These are phyloP conservation scores for Hypomontagnella submonticulosa DNA, from an alignment of 495 filamentous ascomycete genomes.

Conservation along the genomic window DNA sequence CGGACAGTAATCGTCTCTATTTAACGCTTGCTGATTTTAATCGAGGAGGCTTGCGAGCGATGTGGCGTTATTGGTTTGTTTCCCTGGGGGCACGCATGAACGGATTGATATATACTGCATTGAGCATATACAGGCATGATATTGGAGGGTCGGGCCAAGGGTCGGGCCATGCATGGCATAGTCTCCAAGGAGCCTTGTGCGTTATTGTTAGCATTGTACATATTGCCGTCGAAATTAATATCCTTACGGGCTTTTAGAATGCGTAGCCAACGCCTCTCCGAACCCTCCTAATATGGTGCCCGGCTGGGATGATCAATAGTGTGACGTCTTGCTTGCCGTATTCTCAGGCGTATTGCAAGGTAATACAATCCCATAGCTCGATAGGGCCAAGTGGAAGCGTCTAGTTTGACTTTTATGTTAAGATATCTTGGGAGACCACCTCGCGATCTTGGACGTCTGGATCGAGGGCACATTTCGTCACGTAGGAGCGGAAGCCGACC, in stretches of 20 bases:
- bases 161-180: too few relatives aligned
- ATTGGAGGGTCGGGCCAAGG: not conserved
- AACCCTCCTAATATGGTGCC: too few relatives aligned
- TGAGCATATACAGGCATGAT: not conserved
- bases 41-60: constrained; percentile 9
- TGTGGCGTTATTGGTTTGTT: constrained; percentile 17
- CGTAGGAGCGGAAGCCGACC: constrained; percentile 35
- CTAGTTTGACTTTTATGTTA: not conserved
- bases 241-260: too few relatives aligned
- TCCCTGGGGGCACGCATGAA: not conserved
- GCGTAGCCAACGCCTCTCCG: not conserved
- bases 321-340: too few relatives aligned
- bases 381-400: not conserved
- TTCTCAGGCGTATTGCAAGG: too few relatives aligned
- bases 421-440: not conserved
- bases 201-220: constrained; percentile 8
- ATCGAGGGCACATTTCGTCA: constrained; percentile 33
- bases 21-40: not conserved
- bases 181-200: not conserved
- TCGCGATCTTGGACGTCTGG: not conserved
- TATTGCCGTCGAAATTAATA: not conserved
- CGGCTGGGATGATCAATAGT: too few relatives aligned
- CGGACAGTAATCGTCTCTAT: not conserved
- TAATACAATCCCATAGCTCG: too few relatives aligned
- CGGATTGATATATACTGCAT: not conserved